Percentiles rank a stretch among this genome's conserved stretches.
Conservation (phyloP, 257 asterid species). For the Thymus mandschuricus region DNA sequence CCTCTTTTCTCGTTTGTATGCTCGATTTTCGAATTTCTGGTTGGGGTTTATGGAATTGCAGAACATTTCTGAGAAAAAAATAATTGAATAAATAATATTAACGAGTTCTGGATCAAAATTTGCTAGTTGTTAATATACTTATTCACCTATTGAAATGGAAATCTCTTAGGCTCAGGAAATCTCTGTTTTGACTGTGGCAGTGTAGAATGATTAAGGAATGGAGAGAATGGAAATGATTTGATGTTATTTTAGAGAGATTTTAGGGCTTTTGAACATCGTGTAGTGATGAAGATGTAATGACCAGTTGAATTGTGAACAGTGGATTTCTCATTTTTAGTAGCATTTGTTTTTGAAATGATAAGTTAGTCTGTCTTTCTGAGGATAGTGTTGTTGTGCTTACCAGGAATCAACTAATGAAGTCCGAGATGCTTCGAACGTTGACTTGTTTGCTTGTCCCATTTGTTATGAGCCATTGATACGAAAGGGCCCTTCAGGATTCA, state of each 20-base stretch:
- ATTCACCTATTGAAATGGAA: too few relatives aligned
- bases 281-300: not conserved
- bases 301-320: not conserved
- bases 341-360: not conserved
- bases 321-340: not conserved
- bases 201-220: not conserved
- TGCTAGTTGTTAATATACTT: too few relatives aligned
- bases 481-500: conserved; percentile 95
- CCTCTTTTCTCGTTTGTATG: not conserved
- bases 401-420: conserved; percentile 56
- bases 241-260: not conserved
- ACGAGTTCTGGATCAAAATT: too few relatives aligned
- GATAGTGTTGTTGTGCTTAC: conserved; percentile 18
- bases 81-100: not conserved
- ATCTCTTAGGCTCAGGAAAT: too few relatives aligned
- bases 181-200: not conserved
- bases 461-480: conserved; percentile 85
- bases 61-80: not conserved
- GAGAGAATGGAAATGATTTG: not conserved
- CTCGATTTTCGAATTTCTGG: not conserved
- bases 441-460: conserved; percentile 87
- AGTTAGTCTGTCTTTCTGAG: not conserved
- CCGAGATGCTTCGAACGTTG: conserved; percentile 45
- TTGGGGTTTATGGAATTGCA: conserved; percentile 5
- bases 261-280: not conserved